Base-by-base conservation (phyloP, 2,329 filamentous ascomycete species). In the Beauveria rudraprayagi region DNA sequence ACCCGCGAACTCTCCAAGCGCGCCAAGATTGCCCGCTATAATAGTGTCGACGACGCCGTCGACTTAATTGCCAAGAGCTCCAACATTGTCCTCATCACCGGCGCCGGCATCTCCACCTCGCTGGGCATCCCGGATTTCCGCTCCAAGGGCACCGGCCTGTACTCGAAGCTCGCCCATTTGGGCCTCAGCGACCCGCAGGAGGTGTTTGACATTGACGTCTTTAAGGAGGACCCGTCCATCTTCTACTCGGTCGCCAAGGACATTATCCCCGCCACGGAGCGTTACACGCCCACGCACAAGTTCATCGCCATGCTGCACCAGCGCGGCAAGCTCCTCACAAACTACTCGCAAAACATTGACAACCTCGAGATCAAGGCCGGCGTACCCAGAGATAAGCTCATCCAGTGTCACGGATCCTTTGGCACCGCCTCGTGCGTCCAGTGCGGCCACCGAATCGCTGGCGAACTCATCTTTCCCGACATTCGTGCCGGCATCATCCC, bases 261-360 rank as follows among this genome's bases (percentile, higher is more conserved):
- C 71, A 96, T 97, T 65, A 78, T 97, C 34, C 92, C 93, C 11
- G 84, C 85, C 24, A 86, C 88, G 16, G 86, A 90, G 66, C 86
- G 86, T 68, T 96, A 86, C 78, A 92, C 93, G 1, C 92, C 93
- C 0, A 97, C 94, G 0, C 94, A 99, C 78, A 87, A 89, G 58
- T 99, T 99, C 77, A 95, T 99, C 70, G 85, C 87, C 40, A 81
- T 97, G 67, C 83, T 99, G 41, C 90, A 99, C 73, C 83, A 93
- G 67, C 89, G 92, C 73, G 86, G 84, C 66, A 96, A 96, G 73
- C 83, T 99, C 7, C 83, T 97, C 63, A 97, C 92, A 47, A 97
- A 97, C 76, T 99, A 97, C 77, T 96, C 94, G 0, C 94, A 99
- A 72, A 99, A 99, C 73, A 97, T 99, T 70, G 94, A 99, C 78